Conservation (phyloP, 176 grass and related monocot genomes). For the Leersia perrieri region DNA sequence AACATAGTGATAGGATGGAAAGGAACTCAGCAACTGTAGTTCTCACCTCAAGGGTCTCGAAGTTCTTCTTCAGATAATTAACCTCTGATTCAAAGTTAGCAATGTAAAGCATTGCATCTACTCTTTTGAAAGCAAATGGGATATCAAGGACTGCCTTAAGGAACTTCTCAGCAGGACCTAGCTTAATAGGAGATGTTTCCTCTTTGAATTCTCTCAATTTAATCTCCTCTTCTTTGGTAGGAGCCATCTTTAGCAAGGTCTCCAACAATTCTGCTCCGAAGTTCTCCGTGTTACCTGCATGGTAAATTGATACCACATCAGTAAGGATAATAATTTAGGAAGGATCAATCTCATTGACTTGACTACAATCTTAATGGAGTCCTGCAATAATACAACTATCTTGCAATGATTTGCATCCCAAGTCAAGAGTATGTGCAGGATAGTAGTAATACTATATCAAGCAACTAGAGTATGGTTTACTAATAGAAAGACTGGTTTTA, state of each 20-base stretch:
- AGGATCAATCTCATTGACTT: background rate
- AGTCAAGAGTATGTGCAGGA: background rate
- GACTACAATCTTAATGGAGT: constrained; percentile 6
- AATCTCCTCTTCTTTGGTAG: constrained; percentile 96
- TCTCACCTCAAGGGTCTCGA: constrained; percentile 96
- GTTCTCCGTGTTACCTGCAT: constrained; percentile 79
- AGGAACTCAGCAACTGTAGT: background rate
- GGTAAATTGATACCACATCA: constrained; percentile 18
- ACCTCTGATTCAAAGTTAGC: constrained; percentile 93
- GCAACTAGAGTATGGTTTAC: background rate
- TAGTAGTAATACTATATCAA: background rate
- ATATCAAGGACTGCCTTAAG: constrained; percentile 92
- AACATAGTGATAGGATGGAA: background rate
- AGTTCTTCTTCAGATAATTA: constrained; percentile 91
- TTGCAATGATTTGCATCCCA: background rate
- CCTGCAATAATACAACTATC: background rate
- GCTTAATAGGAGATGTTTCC: constrained; percentile 62
- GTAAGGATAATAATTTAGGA: background rate
- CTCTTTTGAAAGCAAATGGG: constrained; percentile 96
- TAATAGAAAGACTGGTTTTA: background rate
- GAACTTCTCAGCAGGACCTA: constrained; percentile 84
- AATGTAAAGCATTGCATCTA: constrained; percentile 98
- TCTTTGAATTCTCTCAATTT: constrained; percentile 91
- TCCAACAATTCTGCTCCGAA: constrained; percentile 84
- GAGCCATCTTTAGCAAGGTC: constrained; percentile 99